phyloP scores from a whole-genome alignment of 345 rosid genomes.

The Aquilaria malaccensis region DNA sequence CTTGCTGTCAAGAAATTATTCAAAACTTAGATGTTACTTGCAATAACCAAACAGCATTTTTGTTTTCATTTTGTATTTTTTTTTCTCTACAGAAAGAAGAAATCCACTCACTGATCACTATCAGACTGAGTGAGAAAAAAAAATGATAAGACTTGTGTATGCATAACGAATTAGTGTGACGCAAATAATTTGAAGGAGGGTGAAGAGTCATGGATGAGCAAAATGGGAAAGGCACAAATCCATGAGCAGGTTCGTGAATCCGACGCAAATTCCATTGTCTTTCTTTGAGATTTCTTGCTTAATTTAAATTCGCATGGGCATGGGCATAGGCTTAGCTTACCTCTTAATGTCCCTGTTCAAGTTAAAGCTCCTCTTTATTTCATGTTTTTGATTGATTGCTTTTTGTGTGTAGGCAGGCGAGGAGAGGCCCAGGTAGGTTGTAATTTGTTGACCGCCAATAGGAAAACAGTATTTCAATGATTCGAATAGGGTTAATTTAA shows the following conservation, averaged over 20 bases:
- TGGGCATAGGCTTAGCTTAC: too few relatives aligned
- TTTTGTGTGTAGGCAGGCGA: not conserved
- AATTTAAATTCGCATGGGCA: not conserved
- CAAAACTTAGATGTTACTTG: too few relatives aligned
- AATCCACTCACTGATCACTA: too few relatives aligned
- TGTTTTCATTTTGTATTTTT: too few relatives aligned
- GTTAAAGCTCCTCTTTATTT: not conserved
- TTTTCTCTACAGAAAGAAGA: too few relatives aligned
- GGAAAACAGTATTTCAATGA: not conserved
- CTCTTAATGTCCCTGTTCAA: too few relatives aligned
- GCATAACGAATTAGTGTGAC: too few relatives aligned
- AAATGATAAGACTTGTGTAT: too few relatives aligned
- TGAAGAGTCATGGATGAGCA: constrained; percentile 24
- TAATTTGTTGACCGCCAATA: not conserved
- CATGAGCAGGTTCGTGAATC: constrained; percentile 28
- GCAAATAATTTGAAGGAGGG: not conserved
- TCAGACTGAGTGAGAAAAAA: too few relatives aligned
- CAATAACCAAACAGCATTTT: too few relatives aligned
- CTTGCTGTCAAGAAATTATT: not conserved
- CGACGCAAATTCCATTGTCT: constrained; percentile 32
- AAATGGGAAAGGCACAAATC: constrained; percentile 14
- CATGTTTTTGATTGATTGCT: not conserved
- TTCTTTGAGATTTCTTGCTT: not conserved
- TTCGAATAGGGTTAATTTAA: too few relatives aligned
- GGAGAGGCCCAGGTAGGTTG: not conserved